These are phyloP conservation scores for Vitis rotundifolia DNA, from an alignment of 164 flowering plant species.

Conservation along the genomic window DNA sequence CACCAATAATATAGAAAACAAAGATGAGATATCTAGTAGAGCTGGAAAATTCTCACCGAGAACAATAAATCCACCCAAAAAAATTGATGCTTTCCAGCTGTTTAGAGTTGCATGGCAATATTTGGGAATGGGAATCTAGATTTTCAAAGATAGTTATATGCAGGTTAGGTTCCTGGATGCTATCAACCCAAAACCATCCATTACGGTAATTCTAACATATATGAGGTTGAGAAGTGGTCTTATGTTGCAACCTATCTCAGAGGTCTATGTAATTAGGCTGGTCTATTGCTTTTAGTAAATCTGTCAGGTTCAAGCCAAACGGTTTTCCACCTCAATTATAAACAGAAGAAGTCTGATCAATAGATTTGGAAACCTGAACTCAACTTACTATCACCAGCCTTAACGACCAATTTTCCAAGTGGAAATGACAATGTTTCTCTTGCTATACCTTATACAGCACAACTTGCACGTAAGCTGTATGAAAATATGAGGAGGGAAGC, in stretches of 20 bases:
- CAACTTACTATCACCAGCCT: not conserved
- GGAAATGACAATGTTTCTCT: not conserved
- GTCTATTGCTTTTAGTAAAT: not conserved
- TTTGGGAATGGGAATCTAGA: not conserved
- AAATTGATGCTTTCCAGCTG: not conserved
- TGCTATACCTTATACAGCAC: constrained; percentile 35
- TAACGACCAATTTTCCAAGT: not conserved
- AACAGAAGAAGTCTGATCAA: not conserved
- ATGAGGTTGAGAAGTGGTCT: too few species aligned
- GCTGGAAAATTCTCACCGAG: not conserved
- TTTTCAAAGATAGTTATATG: not conserved
- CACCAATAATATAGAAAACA: too few species aligned
- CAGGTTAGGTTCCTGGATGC: not conserved
- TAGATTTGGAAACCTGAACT: not conserved
- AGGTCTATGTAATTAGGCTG: not conserved
- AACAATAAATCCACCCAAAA: not conserved
- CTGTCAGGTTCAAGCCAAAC: not conserved
- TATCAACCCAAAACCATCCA: not conserved
- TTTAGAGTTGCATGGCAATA: not conserved
- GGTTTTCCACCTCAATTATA: not conserved
- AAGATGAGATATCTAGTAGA: not conserved
- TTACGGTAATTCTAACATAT: too few species aligned
- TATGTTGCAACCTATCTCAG: too few species aligned
- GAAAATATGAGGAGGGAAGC: constrained; percentile 66
- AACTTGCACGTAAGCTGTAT: constrained; percentile 66